A percentile compares a stretch with the other conserved stretches of the same genome.
Conservation (phyloP, 2,329 filamentous ascomycete species). For the Raffaelea ambrosiae region DNA sequence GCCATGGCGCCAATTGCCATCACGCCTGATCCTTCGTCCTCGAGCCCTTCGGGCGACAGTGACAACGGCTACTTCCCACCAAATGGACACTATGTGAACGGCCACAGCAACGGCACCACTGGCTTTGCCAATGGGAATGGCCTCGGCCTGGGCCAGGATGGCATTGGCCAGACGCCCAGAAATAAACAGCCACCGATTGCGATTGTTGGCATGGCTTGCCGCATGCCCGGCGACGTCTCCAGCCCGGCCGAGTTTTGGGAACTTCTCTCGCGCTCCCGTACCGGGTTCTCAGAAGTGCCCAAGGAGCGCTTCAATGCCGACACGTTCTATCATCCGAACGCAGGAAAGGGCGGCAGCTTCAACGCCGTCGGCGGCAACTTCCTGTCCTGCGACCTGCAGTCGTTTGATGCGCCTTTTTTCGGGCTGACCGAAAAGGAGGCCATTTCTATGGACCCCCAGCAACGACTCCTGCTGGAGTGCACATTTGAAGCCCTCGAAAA, state of each 20-base stretch:
- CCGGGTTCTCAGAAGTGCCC: slow-evolving; percentile 32
- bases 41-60: slow-evolving; percentile 19
- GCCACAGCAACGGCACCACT: slow-evolving; percentile 17
- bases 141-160: slow-evolving; percentile 13
- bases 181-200: slow-evolving; percentile 31
- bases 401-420: slow-evolving; percentile 46
- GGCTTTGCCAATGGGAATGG: slow-evolving; percentile 16
- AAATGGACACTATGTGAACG: slow-evolving; percentile 9
- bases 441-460: slow-evolving; percentile 45
- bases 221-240: slow-evolving; percentile 33
- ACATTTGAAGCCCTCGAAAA: slow-evolving; percentile 47
- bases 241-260: slow-evolving; percentile 36
- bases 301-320: slow-evolving; percentile 36
- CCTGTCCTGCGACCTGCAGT: slow-evolving; percentile 34
- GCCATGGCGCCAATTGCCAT: slow-evolving; percentile 14
- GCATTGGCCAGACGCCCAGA: slow-evolving; percentile 3
- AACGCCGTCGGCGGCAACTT: slow-evolving; percentile 31
- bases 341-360: slow-evolving; percentile 30
- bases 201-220: slow-evolving; percentile 39
- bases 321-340: slow-evolving; percentile 31
- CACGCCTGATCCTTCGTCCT: slow-evolving; percentile 19
- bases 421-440: slow-evolving; percentile 39
- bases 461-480: slow-evolving; percentile 42
- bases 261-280: slow-evolving; percentile 29
- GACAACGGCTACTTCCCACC: slow-evolving; percentile 14